Conservation (phyloP, 306 rosid species). For the Corylus americana region DNA sequence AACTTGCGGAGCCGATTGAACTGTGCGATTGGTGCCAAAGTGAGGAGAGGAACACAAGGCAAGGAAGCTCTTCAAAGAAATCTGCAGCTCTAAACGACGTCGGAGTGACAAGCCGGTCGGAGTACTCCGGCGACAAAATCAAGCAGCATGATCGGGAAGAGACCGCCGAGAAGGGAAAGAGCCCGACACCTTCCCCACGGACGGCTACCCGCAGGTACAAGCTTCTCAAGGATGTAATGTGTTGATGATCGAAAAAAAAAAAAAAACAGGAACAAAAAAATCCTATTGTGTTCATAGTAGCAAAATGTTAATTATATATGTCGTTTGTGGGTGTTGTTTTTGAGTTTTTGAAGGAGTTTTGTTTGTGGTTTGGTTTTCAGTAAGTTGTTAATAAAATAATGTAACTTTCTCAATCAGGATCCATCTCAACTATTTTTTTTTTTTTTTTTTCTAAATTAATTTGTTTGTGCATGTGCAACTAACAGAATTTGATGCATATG, state of each 20-base stretch:
- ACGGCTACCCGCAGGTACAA: conserved; percentile 89
- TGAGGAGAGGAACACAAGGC: conserved; percentile 50
- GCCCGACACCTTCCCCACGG: conserved; percentile 70
- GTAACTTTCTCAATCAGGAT: conserved; percentile 17
- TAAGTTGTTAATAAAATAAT: conserved; percentile 64
- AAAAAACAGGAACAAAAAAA: neutral
- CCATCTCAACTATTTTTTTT: conserved; percentile 24
- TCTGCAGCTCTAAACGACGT: conserved; percentile 21
- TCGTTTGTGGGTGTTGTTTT: conserved; percentile 27
- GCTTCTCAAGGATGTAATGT: conserved; percentile 99
- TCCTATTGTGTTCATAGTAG: conserved; percentile 37
- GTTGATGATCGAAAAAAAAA: conserved; percentile 29
- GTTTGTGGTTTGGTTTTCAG: conserved; percentile 28
- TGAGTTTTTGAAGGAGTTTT: neutral
- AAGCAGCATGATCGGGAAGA: conserved; percentile 62
- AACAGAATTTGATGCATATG: too few species aligned
- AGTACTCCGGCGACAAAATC: conserved; percentile 59
- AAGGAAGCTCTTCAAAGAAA: conserved; percentile 52
- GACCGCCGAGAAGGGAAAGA: conserved; percentile 45
- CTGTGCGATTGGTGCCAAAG: conserved; percentile 92
- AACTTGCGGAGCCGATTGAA: conserved; percentile 50
- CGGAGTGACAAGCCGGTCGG: conserved; percentile 45
- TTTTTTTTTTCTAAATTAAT: conserved; percentile 8
- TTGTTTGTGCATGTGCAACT: neutral
- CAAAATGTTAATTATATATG: conserved; percentile 31